A percentile compares a stretch with the other conserved stretches of the same genome.
Conservation (phyloP, 768 basidiomycete genomes). For the Erythrobasidium yunnanense region DNA sequence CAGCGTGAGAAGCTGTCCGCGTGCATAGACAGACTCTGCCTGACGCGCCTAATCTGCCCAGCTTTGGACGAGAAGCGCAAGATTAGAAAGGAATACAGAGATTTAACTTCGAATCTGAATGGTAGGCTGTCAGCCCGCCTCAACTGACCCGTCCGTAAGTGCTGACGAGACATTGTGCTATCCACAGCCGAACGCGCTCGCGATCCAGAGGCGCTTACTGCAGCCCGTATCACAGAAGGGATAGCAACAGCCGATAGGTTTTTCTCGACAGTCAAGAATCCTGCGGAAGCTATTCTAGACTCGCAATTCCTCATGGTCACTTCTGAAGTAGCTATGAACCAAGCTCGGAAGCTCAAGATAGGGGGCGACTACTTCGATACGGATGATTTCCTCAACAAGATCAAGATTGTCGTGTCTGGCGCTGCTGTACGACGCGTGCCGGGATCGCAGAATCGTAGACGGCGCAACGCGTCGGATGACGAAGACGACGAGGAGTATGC, state of each 20-base stretch:
- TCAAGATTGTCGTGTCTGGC: slow-evolving; percentile 57
- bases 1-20: background rate
- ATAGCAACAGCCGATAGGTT: slow-evolving; percentile 32
- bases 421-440: background rate
- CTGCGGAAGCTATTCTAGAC: slow-evolving; percentile 82
- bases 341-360: slow-evolving; percentile 83
- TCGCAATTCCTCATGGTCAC: slow-evolving; percentile 66
- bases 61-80: slow-evolving; percentile 50
- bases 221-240: slow-evolving; percentile 27
- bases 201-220: slow-evolving; percentile 32
- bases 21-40: background rate
- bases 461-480: too few species aligned
- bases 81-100: slow-evolving; percentile 62
- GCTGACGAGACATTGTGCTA: background rate
- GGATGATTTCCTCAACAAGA: slow-evolving; percentile 73
- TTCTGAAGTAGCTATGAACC: slow-evolving; percentile 66
- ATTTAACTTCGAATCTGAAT: slow-evolving; percentile 55
- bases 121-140: slow-evolving; percentile 42
- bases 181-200: slow-evolving; percentile 48
- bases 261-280: slow-evolving; percentile 55
- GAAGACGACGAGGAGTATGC: slow-evolving; percentile 38
- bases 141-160: slow-evolving; percentile 45
- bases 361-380: slow-evolving; percentile 80
- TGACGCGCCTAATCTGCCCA: background rate
- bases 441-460: too few species aligned